Evolutionary conservation across 306 rosid species (phyloP), one percentile per base, ranked within the genome.

Genomic region (Albizia julibrissin): DNA sequence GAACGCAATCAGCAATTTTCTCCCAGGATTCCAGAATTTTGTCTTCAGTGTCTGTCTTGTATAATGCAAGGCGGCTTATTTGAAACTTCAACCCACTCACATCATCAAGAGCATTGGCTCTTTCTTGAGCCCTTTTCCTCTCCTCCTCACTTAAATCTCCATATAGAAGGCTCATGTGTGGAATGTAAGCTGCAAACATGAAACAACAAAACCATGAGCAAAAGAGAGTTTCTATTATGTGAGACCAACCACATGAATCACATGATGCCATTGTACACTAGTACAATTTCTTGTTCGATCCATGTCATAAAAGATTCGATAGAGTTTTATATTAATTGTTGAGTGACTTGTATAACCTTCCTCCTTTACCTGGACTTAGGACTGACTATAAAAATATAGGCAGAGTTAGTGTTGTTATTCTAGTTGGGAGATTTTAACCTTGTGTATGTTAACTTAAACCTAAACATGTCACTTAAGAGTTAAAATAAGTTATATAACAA

Each of bases 111-210:
- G 8, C 61, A 29, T 81, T 85, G 39, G 89, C 91, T 78, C 79
- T 91, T 72, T 89, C 92, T 80, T 69, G 72, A 46, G 95, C 97
- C 80, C 79, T 84, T 65, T 74, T 87, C 94, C 91, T 95, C 88
- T 89, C 94, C n/a, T 93, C 94, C 0, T 91, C 93, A 9, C 86
- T 83, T 65, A 95, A 80, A 75, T 93, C 91, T 24, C 73, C 89
- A 76, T 95, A 95, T 4, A 95, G 88, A 52, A 95, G 79, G 88
- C 98, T 93, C 86, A 95, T 42, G 85, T 93, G 98, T 2, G 95
- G 98, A 90, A 91, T 88, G 80, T 91, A 95, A 43, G 94, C 97
- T 94, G 91, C 86, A 83, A 64, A 22, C 22, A 49, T 46, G n/a
- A 56, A 49, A 75, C 82, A 81, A 68, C 3, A 21, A 42, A 83